Evolutionary conservation across 202 grass and related monocot genomes (phyloP).

Genomic region (Brachypodium distachyon): DNA sequence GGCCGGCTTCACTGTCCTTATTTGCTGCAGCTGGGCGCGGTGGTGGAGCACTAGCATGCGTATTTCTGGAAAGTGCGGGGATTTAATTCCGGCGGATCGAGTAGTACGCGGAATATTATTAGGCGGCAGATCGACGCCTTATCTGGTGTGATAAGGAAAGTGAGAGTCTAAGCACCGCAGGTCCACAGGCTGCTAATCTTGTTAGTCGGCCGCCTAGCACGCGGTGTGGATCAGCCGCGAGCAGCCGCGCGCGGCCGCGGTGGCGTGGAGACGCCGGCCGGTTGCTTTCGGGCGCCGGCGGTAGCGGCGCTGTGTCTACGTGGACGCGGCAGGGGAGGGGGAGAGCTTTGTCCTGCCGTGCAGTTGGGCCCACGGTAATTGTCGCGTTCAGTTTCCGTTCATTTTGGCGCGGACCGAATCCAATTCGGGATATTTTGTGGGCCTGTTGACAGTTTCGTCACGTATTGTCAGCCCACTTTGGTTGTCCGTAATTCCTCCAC

Average conservation of each 20-base stretch:
- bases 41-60: too few relatives aligned
- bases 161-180: background rate
- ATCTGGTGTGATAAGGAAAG: conserved; percentile 21
- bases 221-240: background rate
- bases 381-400: background rate
- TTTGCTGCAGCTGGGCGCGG: background rate
- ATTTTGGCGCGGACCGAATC: background rate
- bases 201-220: background rate
- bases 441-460: background rate
- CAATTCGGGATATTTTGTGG: background rate
- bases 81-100: background rate
- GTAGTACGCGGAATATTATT: background rate
- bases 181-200: conserved; percentile 26
- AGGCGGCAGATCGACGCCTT: conserved; percentile 25
- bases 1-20: too few relatives aligned
- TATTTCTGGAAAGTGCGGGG: background rate
- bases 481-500: too few relatives aligned
- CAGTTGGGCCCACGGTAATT: background rate
- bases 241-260: too few relatives aligned
- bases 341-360: background rate
- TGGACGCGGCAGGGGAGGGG: too few relatives aligned
- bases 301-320: background rate
- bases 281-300: too few relatives aligned
- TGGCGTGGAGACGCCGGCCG: background rate
- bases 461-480: background rate